Evolutionary conservation across 2,329 filamentous ascomycete genomes (phyloP).

Genomic region (Trichoderma koningiopsis): DNA sequence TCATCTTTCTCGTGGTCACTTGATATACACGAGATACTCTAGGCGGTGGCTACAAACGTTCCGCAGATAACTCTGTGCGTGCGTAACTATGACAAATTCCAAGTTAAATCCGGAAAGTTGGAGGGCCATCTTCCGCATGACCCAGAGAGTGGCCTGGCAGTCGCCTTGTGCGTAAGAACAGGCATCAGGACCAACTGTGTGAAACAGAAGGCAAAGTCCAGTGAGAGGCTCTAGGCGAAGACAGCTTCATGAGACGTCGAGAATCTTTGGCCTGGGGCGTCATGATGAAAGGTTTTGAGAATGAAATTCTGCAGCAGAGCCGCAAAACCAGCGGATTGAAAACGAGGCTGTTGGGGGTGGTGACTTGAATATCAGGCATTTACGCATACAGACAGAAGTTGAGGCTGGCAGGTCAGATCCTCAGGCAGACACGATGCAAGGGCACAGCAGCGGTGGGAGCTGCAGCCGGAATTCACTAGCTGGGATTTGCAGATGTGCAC

Average conservation of each 20-base stretch:
- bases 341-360: conserved; percentile 10
- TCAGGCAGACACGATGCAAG: conserved; percentile 28
- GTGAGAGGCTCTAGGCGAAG: neutral
- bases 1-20: conserved; percentile 2
- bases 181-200: neutral
- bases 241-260: neutral
- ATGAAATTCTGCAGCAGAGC: neutral
- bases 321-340: neutral
- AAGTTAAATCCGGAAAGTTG: neutral
- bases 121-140: neutral
- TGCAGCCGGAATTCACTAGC: neutral
- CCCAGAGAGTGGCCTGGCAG: neutral
- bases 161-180: neutral
- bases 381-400: conserved; percentile 19
- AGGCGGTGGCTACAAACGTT: neutral
- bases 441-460: neutral
- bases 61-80: conserved; percentile 11
- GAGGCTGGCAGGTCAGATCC: conserved; percentile 26
- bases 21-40: neutral
- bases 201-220: neutral
- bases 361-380: conserved; percentile 22
- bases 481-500: neutral
- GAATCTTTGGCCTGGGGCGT: neutral
- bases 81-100: neutral
- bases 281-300: neutral